Conservation (phyloP, 164 flowering plant species). For the Hamamelis virginiana region DNA sequence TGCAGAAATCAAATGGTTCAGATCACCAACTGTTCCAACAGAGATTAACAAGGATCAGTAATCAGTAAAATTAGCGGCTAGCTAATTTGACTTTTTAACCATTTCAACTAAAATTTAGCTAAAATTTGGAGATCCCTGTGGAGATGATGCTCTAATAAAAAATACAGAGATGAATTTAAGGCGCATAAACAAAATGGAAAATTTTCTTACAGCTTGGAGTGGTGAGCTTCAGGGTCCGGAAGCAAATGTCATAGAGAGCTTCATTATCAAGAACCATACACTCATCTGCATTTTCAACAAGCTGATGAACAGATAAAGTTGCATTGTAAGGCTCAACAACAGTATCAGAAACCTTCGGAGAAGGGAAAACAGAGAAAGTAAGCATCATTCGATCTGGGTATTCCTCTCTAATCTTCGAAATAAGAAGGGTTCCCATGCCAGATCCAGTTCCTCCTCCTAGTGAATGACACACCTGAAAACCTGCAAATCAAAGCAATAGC, state of each 20-base stretch:
- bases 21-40: conserved; percentile 40
- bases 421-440: conserved; percentile 62
- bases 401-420: conserved; percentile 60
- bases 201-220: conserved; percentile 52
- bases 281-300: conserved; percentile 60
- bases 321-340: conserved; percentile 62
- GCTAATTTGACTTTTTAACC: no score
- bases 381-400: conserved; percentile 66
- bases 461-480: conserved; percentile 62
- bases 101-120: no score
- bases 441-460: conserved; percentile 63
- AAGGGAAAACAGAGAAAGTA: conserved; percentile 57
- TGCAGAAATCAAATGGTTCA: conserved; percentile 55
- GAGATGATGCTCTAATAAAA: no score
- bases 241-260: conserved; percentile 61
- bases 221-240: conserved; percentile 53
- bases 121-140: no score
- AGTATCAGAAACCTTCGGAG: conserved; percentile 58
- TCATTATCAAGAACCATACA: conserved; percentile 65
- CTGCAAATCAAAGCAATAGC: conserved; percentile 13
- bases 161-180: no score
- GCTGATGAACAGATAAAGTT: conserved; percentile 52
- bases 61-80: no score
- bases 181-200: not conserved
- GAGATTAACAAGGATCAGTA: not conserved